Base-by-base conservation (phyloP, 305 asterid genomes). In the Fraxinus xanthoxyloides region DNA sequence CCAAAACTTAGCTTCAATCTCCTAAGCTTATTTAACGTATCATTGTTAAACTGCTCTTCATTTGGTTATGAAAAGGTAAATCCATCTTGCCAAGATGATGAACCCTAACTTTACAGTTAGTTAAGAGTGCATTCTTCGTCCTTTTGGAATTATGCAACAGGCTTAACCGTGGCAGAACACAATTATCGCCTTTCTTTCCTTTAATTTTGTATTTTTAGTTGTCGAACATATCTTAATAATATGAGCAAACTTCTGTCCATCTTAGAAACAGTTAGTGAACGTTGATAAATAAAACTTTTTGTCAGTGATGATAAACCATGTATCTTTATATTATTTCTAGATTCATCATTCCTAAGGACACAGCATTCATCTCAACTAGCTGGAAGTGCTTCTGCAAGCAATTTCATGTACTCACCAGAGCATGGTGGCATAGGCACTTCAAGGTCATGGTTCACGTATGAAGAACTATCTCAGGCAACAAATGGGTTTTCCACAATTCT, bases 391-490 rank as follows among this genome's bases (percentile, higher is more conserved):
- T 87, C 92, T 8, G 88, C 88, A 82, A 92, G 86, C 85, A 91
- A 88, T 79, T 85, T 86, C 83, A 80, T 82, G 40, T 87, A 89
- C 88, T 91, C 95, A 34, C 86, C 91, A 3, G 97, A 92, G 21
- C 74, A 67, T 73, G 92, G 93, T 21, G 93, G 95, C 77, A 80
- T 93, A 40, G 95, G 94, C 85, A 46, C 83, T 79, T 93, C 98
- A 82, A 91, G 90, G 79, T 86, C 95, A 80, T 93, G 93, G 89
- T 94, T 93, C 91, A 87, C 97, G 9, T 92, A 90, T 54, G 95
- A 93, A 89, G 97, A 94, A 85, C 86, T 94, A 65, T 80, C 89
- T 21, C 82, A 23, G 7, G 98, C 97, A 28, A 94, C 98, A 59
- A 80, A 87, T 79, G 91, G 85, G 19, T 94, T 94, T 87, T 85